Conservation (phyloP, 208 protist species). For the Leishmania lainsoni region DNA sequence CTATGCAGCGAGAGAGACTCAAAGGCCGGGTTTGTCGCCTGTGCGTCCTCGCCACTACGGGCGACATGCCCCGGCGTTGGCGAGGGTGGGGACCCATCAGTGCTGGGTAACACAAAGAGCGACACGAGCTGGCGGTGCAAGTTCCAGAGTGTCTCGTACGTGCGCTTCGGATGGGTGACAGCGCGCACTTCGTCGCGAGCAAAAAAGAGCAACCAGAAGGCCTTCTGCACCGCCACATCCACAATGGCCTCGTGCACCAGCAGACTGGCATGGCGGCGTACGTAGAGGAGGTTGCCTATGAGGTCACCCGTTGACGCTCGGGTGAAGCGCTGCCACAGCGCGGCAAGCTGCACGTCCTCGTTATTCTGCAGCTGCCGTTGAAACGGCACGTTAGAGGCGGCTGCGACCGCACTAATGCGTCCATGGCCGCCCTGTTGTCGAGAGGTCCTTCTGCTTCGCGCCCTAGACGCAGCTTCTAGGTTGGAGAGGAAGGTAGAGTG, state of each 20-base stretch:
- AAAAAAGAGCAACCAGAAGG: conserved; percentile 81
- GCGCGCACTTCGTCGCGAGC: conserved; percentile 79
- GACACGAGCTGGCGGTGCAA: conserved; percentile 44
- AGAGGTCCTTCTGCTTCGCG: neutral
- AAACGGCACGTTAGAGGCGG: conserved; percentile 5
- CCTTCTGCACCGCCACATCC: conserved; percentile 58
- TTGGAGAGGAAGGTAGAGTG: neutral
- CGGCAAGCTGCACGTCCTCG: conserved; percentile 75
- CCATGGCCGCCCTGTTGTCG: neutral
- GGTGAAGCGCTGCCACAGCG: conserved; percentile 71
- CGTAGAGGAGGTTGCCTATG: conserved; percentile 45
- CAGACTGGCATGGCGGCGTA: conserved; percentile 19
- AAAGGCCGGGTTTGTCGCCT: conserved; percentile 12
- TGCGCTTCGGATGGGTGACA: conserved; percentile 62
- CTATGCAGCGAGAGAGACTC: conserved; percentile 19
- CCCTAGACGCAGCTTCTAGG: neutral
- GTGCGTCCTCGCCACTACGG: neutral
- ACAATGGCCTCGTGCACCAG: conserved; percentile 37
- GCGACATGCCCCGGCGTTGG: neutral
- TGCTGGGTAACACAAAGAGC: conserved; percentile 3
- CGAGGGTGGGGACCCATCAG: neutral
- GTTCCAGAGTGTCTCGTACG: conserved; percentile 53
- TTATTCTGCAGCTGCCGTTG: conserved; percentile 24
- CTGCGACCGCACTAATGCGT: neutral
- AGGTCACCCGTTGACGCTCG: conserved; percentile 31